Conservation (phyloP, 768 basidiomycete species). For the Hortiboletus campestris region DNA sequence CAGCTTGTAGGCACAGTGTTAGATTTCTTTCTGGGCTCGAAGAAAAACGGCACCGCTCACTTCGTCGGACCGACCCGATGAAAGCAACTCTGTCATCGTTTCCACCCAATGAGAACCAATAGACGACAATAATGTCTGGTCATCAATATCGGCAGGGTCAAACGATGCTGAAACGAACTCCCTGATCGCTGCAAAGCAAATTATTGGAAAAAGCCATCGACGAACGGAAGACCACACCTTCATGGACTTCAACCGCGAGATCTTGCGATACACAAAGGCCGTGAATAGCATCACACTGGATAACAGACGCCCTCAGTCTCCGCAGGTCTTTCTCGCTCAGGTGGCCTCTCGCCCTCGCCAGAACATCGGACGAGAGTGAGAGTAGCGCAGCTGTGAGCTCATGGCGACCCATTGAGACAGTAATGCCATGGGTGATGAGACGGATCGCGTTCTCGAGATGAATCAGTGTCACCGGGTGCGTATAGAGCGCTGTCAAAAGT, state of each 20-base stretch:
- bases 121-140: slow-evolving; percentile 40
- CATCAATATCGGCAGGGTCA: slow-evolving; percentile 33
- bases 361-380: slow-evolving; percentile 38
- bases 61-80: slow-evolving; percentile 6
- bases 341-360: slow-evolving; percentile 25
- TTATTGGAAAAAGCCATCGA: not conserved
- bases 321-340: slow-evolving; percentile 33
- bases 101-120: slow-evolving; percentile 45
- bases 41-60: slow-evolving; percentile 4
- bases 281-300: slow-evolving; percentile 33
- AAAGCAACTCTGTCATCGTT: slow-evolving; percentile 12
- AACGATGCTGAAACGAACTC: slow-evolving; percentile 41
- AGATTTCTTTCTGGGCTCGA: not conserved
- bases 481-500: slow-evolving; percentile 37
- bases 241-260: slow-evolving; percentile 24
- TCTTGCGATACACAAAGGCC: slow-evolving; percentile 32
- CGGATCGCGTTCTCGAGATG: slow-evolving; percentile 38
- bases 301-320: slow-evolving; percentile 43
- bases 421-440: slow-evolving; percentile 39
- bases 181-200: slow-evolving; percentile 37
- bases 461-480: slow-evolving; percentile 19
- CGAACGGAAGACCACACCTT: slow-evolving; percentile 31
- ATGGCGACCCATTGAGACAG: slow-evolving; percentile 16
- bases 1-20: slow-evolving; percentile 9
- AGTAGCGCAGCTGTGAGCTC: slow-evolving; percentile 34